Evolutionary conservation across 768 basidiomycete species (phyloP).

Genomic region (Serendipita indica): DNA sequence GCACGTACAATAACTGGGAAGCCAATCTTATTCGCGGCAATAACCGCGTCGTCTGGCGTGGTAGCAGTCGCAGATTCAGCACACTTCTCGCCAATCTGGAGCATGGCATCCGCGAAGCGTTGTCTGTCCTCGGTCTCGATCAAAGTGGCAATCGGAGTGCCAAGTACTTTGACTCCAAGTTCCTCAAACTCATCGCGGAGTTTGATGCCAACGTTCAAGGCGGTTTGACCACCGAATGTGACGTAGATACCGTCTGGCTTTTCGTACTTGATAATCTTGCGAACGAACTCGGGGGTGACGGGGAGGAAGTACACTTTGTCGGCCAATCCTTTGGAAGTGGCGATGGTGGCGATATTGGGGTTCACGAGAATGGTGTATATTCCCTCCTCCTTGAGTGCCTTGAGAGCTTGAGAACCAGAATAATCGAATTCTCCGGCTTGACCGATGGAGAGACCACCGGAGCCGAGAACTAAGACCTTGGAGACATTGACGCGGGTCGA

Average conservation of each 20-base stretch:
- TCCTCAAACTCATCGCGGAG: slow-evolving; percentile 91
- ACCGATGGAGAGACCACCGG: slow-evolving; percentile 93
- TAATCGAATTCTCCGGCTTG: slow-evolving; percentile 99
- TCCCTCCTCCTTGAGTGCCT: slow-evolving; percentile 96
- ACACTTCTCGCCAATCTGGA: slow-evolving; percentile 87
- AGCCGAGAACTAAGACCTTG: slow-evolving; percentile 94
- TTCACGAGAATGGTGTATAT: slow-evolving; percentile 99
- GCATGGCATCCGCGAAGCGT: slow-evolving; percentile 88
- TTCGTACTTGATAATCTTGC: slow-evolving; percentile 97
- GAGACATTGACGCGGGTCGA: slow-evolving; percentile 51
- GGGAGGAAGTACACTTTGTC: slow-evolving; percentile 99
- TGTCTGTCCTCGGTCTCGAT: slow-evolving; percentile 95
- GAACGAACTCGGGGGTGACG: slow-evolving; percentile 93
- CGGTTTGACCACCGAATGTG: slow-evolving; percentile 97
- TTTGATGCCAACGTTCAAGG: slow-evolving; percentile 90
- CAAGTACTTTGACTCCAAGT: slow-evolving; percentile 84
- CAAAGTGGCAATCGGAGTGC: slow-evolving; percentile 93
- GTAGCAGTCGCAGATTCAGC: slow-evolving; percentile 81
- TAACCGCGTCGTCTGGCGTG: slow-evolving; percentile 68
- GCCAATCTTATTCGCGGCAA: slow-evolving; percentile 71
- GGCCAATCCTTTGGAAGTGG: slow-evolving; percentile 90
- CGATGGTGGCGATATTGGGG: slow-evolving; percentile 98
- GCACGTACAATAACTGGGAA: slow-evolving; percentile 95
- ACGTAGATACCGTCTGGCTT: slow-evolving; percentile 98
- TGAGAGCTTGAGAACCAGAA: slow-evolving; percentile 98